A percentile compares a stretch with the other conserved stretches of the same genome.
Evolutionary conservation across 2,329 filamentous ascomycete species (phyloP).

Genomic region (Pestalotiopsis sp.): DNA sequence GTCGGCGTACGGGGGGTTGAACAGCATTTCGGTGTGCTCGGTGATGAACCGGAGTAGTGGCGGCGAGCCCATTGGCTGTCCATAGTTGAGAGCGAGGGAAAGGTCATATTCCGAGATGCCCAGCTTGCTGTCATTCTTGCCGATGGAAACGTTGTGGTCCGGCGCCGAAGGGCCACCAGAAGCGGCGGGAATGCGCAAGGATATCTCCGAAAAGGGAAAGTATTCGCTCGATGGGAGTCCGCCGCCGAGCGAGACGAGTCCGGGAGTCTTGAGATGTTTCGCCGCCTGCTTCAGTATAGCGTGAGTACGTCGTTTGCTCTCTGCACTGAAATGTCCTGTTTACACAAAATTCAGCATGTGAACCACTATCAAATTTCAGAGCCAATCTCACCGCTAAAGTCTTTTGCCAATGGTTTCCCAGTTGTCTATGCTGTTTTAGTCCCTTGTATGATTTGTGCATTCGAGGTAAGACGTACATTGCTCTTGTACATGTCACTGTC

Average conservation of each 20-base stretch:
- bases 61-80: slow-evolving; percentile 79
- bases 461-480: slow-evolving; percentile 48
- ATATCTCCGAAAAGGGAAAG: slow-evolving; percentile 85
- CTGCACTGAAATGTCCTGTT: slow-evolving; percentile 58
- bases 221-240: slow-evolving; percentile 86
- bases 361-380: slow-evolving; percentile 10
- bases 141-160: slow-evolving; percentile 64
- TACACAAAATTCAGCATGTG: neutral
- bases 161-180: slow-evolving; percentile 53
- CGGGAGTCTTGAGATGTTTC: slow-evolving; percentile 74
- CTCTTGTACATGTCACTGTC: slow-evolving; percentile 85
- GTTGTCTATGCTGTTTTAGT: slow-evolving; percentile 31
- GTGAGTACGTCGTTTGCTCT: slow-evolving; percentile 60
- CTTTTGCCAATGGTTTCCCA: slow-evolving; percentile 68
- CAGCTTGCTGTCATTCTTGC: slow-evolving; percentile 74
- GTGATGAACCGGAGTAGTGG: slow-evolving; percentile 89
- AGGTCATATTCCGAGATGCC: slow-evolving; percentile 62
- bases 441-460: slow-evolving; percentile 27
- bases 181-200: slow-evolving; percentile 69
- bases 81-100: slow-evolving; percentile 89
- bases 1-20: slow-evolving; percentile 85
- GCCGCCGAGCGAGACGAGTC: slow-evolving; percentile 88
- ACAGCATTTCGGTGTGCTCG: slow-evolving; percentile 92
- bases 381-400: slow-evolving; percentile 82
- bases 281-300: slow-evolving; percentile 84